Percentiles rank a stretch among this genome's conserved stretches.
phyloP scores from a whole-genome alignment of 83 land plant species.

The Diphasiastrum complanatum region DNA sequence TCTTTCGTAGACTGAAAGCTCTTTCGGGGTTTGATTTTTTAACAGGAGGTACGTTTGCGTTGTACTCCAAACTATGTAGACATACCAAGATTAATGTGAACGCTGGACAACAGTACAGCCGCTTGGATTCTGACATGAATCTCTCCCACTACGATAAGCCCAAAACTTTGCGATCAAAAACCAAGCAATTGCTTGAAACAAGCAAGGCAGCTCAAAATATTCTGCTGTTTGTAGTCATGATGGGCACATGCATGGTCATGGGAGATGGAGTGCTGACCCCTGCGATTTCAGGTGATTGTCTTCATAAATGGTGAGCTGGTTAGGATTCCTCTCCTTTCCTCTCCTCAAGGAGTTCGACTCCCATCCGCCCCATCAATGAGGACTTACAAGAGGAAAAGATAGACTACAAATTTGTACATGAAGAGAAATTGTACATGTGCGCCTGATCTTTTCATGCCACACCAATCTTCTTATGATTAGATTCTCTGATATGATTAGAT shows the following conservation, averaged over 20 bases:
- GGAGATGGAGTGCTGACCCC: conserved; percentile 68
- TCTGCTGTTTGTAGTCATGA: conserved; percentile 42
- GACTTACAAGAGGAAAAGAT: too few relatives aligned
- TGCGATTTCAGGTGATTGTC: conserved; percentile 49
- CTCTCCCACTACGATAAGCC: too few relatives aligned
- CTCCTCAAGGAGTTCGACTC: background rate
- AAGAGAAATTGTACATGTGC: too few relatives aligned
- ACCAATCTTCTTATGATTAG: too few relatives aligned
- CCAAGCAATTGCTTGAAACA: conserved; percentile 29
- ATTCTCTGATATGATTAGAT: too few relatives aligned
- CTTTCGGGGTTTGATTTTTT: background rate
- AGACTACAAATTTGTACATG: too few relatives aligned
- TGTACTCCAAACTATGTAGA: conserved; percentile 48
- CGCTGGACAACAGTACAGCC: background rate
- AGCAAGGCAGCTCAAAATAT: conserved; percentile 34
- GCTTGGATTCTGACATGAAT: too few relatives aligned
- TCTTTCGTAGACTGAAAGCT: too few relatives aligned
- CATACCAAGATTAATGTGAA: conserved; percentile 34
- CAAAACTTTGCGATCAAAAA: conserved; percentile 14
- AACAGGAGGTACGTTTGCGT: conserved; percentile 56
- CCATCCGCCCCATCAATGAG: too few relatives aligned
- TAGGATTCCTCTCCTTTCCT: background rate
- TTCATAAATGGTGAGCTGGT: background rate
- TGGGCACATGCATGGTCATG: conserved; percentile 57
- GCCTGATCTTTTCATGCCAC: too few relatives aligned